Percentiles rank a stretch among this genome's conserved stretches.
These are phyloP conservation scores for Trichophyton benhamiae DNA, from an alignment of 2,329 filamentous ascomycete genomes.

Conservation along the genomic window DNA sequence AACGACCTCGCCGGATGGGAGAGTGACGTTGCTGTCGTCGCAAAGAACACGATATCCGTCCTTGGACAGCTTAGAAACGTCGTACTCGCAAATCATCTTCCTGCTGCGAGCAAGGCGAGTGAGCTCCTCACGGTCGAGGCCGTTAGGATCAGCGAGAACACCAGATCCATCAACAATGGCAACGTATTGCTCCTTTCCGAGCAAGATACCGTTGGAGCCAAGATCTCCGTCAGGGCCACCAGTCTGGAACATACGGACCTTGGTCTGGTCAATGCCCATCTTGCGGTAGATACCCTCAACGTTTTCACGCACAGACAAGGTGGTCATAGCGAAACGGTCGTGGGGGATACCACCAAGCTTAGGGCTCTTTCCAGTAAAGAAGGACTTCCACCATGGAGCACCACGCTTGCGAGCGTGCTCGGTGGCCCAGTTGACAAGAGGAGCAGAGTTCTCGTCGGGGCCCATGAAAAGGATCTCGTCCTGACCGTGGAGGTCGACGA, in stretches of 20 bases:
- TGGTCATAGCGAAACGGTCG: slow-evolving; percentile 95
- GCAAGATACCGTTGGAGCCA: slow-evolving; percentile 92
- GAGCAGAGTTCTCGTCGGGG: slow-evolving; percentile 95
- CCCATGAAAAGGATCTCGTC: slow-evolving; percentile 98
- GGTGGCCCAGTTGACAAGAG: slow-evolving; percentile 97
- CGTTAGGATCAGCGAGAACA: slow-evolving; percentile 85
- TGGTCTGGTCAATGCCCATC: slow-evolving; percentile 72
- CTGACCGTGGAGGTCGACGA: slow-evolving; percentile 89
- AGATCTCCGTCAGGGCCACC: slow-evolving; percentile 94
- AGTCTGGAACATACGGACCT: slow-evolving; percentile 88
- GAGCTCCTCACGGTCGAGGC: slow-evolving; percentile 73
- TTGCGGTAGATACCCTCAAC: slow-evolving; percentile 96
- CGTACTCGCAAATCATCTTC: slow-evolving; percentile 80
- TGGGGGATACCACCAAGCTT: slow-evolving; percentile 94
- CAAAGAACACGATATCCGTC: slow-evolving; percentile 85
- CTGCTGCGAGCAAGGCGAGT: slow-evolving; percentile 72
- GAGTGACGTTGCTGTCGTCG: slow-evolving; percentile 77
- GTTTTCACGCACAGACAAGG: slow-evolving; percentile 88
- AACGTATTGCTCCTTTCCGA: slow-evolving; percentile 90
- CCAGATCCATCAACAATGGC: slow-evolving; percentile 93
- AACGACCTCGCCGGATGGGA: slow-evolving; percentile 76
- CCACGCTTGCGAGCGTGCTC: slow-evolving; percentile 77
- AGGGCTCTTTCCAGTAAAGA: slow-evolving; percentile 98
- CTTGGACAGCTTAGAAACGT: slow-evolving; percentile 69
- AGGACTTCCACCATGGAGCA: slow-evolving; percentile 98